Percentiles rank a stretch among this genome's conserved stretches.
These are phyloP conservation scores for Neltuma alba DNA, from an alignment of 306 rosid genomes.

Conservation along the genomic window DNA sequence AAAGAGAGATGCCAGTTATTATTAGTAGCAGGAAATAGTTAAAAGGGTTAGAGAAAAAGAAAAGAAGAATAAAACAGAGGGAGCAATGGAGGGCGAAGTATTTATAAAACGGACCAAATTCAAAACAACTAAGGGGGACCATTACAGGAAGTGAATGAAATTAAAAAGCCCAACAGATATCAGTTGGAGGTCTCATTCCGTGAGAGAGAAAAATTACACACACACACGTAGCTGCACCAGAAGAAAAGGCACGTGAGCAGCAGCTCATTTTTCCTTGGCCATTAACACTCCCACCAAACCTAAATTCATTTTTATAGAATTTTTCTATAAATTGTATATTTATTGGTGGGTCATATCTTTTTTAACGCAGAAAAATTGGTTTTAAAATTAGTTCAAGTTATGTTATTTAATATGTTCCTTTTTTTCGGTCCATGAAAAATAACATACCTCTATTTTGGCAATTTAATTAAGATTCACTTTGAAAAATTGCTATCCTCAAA, in stretches of 20 bases:
- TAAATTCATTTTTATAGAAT: not conserved
- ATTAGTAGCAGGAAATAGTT: conserved; percentile 26
- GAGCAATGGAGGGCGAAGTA: not conserved
- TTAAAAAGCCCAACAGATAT: not conserved
- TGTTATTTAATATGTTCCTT: not conserved
- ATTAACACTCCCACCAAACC: conserved; percentile 51
- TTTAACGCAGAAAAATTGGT: not conserved
- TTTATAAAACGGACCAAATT: conserved; percentile 6
- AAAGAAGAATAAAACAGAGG: not conserved
- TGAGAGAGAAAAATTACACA: not conserved
- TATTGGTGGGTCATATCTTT: not conserved
- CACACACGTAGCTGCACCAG: not conserved
- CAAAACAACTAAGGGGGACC: conserved; percentile 31
- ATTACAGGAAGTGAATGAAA: not conserved
- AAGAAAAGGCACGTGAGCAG: conserved; percentile 17
- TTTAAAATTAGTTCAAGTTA: not conserved
- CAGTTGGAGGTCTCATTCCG: not conserved
- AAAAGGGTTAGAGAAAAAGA: not conserved
- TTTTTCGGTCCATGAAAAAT: not conserved
- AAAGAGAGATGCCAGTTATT: conserved; percentile 20
- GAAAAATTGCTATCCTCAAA: not conserved
- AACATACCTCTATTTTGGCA: not conserved
- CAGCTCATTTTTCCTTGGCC: conserved; percentile 20
- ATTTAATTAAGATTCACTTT: not conserved
- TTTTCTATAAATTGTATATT: not conserved